phyloP scores from a whole-genome alignment of 345 rosid species.

The Eucalyptus lansdowneana region DNA sequence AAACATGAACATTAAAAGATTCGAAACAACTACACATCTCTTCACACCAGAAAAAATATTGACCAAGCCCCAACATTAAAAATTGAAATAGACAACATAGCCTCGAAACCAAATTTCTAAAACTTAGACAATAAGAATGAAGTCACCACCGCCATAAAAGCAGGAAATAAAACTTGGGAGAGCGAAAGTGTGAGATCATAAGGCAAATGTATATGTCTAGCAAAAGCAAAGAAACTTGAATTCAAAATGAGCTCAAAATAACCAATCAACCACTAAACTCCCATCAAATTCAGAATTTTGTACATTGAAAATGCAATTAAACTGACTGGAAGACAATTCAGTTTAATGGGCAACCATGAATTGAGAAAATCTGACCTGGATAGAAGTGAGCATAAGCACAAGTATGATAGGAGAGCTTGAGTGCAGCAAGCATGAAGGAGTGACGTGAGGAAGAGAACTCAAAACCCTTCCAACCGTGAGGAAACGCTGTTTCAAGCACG shows the following conservation, averaged over 20 bases:
- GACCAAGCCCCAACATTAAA: background rate
- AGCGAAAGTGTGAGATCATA: background rate
- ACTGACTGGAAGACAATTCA: background rate
- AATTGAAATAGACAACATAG: background rate
- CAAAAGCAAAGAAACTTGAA: background rate
- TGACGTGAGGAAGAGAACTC: too few species aligned
- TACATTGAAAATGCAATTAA: background rate
- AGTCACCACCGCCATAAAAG: background rate
- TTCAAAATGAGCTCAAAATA: background rate
- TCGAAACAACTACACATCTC: background rate
- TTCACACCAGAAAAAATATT: background rate
- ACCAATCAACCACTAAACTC: background rate
- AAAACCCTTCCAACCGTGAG: accelerated
- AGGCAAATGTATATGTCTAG: background rate
- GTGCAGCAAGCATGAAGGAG: accelerated
- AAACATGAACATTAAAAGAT: background rate
- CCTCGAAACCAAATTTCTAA: background rate
- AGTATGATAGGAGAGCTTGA: accelerated
- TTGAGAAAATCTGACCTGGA: too few species aligned
- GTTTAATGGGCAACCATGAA: background rate
- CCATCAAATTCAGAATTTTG: background rate
- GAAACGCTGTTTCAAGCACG: too few species aligned
- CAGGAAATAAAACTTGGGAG: background rate
- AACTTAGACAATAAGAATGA: background rate
- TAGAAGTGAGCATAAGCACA: accelerated